Percentiles rank a stretch among this genome's conserved stretches.
Conservation (phyloP, 2,329 filamentous ascomycete species). For the Leptographium procerum region DNA sequence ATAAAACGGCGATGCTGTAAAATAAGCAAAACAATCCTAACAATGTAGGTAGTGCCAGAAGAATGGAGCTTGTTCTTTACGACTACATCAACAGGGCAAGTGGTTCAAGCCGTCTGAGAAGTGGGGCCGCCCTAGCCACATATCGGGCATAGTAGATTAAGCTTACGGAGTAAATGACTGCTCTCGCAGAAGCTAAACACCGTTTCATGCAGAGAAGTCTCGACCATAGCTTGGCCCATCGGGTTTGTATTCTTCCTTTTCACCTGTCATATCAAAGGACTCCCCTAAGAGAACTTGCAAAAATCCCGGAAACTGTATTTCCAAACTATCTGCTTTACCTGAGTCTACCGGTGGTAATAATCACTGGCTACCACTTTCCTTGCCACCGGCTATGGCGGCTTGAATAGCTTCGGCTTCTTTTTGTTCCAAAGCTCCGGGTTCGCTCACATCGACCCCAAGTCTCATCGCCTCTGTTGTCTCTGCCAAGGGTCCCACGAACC, state of each 20-base stretch:
- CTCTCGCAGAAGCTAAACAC: too few species aligned
- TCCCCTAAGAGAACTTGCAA: too few species aligned
- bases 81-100: too few species aligned
- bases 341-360: neutral
- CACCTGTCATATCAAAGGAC: too few species aligned
- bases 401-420: conserved; percentile 16
- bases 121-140: neutral
- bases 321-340: neutral
- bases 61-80: neutral
- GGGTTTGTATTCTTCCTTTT: too few species aligned
- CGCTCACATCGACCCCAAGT: conserved; percentile 33
- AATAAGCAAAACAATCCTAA: neutral
- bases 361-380: neutral
- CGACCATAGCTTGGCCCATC: too few species aligned
- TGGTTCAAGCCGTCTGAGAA: too few species aligned
- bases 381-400: neutral
- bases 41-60: too few species aligned
- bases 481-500: conserved; percentile 44
- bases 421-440: conserved; percentile 31
- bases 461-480: conserved; percentile 39
- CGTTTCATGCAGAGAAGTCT: too few species aligned
- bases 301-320: too few species aligned
- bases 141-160: too few species aligned
- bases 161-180: too few species aligned
- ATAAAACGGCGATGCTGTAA: neutral